phyloP scores from a whole-genome alignment of 306 rosid species.

The Ormosia emarginata region DNA sequence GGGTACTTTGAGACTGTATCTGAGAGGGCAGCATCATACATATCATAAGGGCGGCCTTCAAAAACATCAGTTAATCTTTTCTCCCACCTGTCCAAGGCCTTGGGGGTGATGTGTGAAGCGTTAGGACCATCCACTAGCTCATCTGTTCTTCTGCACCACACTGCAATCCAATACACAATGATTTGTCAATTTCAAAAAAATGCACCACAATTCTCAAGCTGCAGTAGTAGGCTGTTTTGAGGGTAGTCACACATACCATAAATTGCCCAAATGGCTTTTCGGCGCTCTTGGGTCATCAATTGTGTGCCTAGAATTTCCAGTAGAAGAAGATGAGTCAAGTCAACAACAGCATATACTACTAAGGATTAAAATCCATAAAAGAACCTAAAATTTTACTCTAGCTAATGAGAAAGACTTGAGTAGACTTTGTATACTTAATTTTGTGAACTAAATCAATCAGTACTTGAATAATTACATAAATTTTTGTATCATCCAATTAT shows the following conservation, averaged over 20 bases:
- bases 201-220: background rate
- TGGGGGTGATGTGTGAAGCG: slow-evolving; percentile 90
- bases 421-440: no score
- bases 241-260: slow-evolving; percentile 53
- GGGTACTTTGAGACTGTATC: slow-evolving; percentile 77
- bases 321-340: slow-evolving; percentile 9
- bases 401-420: no score
- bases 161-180: slow-evolving; percentile 31
- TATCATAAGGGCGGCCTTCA: slow-evolving; percentile 79
- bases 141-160: slow-evolving; percentile 98
- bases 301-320: slow-evolving; percentile 68
- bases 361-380: background rate
- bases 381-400: no score
- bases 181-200: background rate
- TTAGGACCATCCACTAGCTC: slow-evolving; percentile 97
- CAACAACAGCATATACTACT: background rate
- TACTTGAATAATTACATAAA: no score
- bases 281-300: slow-evolving; percentile 82
- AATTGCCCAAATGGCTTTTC: slow-evolving; percentile 92
- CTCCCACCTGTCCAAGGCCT: slow-evolving; percentile 94
- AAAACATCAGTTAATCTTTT: slow-evolving; percentile 65
- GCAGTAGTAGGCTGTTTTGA: background rate
- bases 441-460: no score
- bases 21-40: slow-evolving; percentile 95
- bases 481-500: no score